A percentile compares a stretch with the other conserved stretches of the same genome.
Evolutionary conservation across 768 basidiomycete species (phyloP).

Genomic region (Lanmaoa pseudosensibilis): DNA sequence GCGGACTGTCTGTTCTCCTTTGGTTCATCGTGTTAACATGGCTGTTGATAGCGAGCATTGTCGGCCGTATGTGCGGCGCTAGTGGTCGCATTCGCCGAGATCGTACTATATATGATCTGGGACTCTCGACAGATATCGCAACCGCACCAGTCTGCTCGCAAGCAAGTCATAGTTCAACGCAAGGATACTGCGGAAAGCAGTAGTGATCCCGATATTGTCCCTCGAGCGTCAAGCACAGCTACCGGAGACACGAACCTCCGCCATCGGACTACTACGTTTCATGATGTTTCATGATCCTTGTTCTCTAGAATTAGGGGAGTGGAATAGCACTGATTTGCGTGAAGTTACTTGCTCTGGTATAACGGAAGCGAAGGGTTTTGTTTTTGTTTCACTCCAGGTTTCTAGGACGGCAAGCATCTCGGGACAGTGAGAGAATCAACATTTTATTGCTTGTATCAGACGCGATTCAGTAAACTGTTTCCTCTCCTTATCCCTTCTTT

Average conservation of each 20-base stretch:
- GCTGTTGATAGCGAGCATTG: conserved; percentile 50
- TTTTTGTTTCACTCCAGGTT: neutral
- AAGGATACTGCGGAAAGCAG: conserved; percentile 10
- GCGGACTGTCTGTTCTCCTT: conserved; percentile 27
- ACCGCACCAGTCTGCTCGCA: conserved; percentile 8
- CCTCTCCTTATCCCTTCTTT: conserved; percentile 30
- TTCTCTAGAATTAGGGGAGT: neutral
- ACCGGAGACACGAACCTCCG: conserved; percentile 18
- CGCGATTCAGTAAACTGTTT: neutral
- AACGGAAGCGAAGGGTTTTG: too few species aligned
- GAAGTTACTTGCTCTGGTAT: neutral
- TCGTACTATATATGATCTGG: conserved; percentile 72
- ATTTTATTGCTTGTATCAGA: neutral
- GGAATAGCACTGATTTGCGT: neutral
- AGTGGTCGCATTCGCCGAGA: conserved; percentile 71
- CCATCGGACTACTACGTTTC: conserved; percentile 12
- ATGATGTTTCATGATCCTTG: neutral
- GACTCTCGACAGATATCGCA: conserved; percentile 44
- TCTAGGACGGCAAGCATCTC: neutral
- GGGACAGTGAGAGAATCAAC: neutral
- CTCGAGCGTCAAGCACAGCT: conserved; percentile 25
- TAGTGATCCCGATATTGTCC: neutral
- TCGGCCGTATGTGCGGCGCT: conserved; percentile 60
- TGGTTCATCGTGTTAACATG: conserved; percentile 4
- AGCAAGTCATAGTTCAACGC: neutral